Evolutionary conservation across 2,329 filamentous ascomycete genomes (phyloP).

Genomic region (Penicillium hesseltinei): DNA sequence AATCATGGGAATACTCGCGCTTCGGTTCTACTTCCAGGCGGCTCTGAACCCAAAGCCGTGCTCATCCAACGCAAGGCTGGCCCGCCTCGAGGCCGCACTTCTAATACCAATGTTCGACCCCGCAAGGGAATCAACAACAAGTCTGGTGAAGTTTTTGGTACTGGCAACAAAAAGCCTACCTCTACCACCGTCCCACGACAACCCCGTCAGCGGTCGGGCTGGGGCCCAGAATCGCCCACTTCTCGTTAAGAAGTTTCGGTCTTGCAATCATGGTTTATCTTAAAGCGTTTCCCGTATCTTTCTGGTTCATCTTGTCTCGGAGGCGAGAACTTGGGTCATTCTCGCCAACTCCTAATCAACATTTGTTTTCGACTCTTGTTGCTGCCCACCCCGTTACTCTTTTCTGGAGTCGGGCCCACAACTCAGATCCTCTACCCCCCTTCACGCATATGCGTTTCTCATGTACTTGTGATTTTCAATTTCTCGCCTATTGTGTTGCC

Average conservation of each 20-base stretch:
- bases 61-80: constrained; percentile 37
- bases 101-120: constrained; percentile 17
- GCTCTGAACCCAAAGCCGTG: constrained; percentile 45
- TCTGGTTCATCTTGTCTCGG: not conserved
- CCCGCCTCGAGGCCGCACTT: constrained; percentile 27
- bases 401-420: not conserved
- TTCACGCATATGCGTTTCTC: constrained; percentile 4
- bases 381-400: not conserved
- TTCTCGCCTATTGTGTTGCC: not conserved
- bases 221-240: not conserved
- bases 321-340: not conserved
- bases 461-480: not conserved
- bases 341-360: not conserved
- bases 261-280: not conserved
- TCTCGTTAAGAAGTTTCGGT: not conserved
- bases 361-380: not conserved
- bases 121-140: constrained; percentile 25
- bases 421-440: not conserved
- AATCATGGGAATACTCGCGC: constrained; percentile 38
- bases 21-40: constrained; percentile 48
- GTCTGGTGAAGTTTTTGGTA: constrained; percentile 30
- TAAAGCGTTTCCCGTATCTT: constrained; percentile 4
- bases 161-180: constrained; percentile 28
- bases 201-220: not conserved
- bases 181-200: not conserved